phyloP scores from a whole-genome alignment of 2,329 filamentous ascomycete species.

The Arthrinium puccinioides region DNA sequence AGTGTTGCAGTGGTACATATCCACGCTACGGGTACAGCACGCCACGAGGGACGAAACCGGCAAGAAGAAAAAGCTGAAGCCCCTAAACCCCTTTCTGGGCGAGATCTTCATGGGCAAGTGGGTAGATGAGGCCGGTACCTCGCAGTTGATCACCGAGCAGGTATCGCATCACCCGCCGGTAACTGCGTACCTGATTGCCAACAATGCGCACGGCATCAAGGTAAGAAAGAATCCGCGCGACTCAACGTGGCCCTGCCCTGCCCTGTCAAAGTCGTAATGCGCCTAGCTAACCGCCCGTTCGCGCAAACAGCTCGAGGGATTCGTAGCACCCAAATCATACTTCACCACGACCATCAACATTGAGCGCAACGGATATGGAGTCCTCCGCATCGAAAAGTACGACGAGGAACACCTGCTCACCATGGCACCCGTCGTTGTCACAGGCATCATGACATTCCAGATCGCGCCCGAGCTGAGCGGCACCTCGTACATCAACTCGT shows the following conservation, averaged over 20 bases:
- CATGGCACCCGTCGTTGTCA: constrained; percentile 84
- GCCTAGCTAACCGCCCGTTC: background rate
- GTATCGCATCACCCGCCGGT: constrained; percentile 92
- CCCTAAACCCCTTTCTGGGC: constrained; percentile 89
- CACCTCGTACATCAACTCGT: constrained; percentile 77
- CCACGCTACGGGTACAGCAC: constrained; percentile 83
- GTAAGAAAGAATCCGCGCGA: no score
- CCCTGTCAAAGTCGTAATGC: background rate
- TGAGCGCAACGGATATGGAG: constrained; percentile 87
- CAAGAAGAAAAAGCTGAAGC: constrained; percentile 88
- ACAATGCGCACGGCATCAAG: constrained; percentile 69
- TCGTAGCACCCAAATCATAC: constrained; percentile 93
- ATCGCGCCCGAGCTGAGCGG: constrained; percentile 90
- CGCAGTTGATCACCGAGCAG: constrained; percentile 86
- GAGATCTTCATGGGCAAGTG: constrained; percentile 91
- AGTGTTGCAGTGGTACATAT: constrained; percentile 95
- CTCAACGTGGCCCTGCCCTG: no score
- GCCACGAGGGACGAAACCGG: constrained; percentile 66
- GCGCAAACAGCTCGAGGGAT: constrained; percentile 60
- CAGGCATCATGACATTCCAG: constrained; percentile 77
- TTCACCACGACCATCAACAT: constrained; percentile 92
- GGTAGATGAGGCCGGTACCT: constrained; percentile 75
- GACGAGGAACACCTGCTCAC: constrained; percentile 69
- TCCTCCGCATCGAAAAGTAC: constrained; percentile 54
- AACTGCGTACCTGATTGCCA: constrained; percentile 89